Conservation (phyloP, 2,329 filamentous ascomycete genomes). For the Hypoxylon sp. region DNA sequence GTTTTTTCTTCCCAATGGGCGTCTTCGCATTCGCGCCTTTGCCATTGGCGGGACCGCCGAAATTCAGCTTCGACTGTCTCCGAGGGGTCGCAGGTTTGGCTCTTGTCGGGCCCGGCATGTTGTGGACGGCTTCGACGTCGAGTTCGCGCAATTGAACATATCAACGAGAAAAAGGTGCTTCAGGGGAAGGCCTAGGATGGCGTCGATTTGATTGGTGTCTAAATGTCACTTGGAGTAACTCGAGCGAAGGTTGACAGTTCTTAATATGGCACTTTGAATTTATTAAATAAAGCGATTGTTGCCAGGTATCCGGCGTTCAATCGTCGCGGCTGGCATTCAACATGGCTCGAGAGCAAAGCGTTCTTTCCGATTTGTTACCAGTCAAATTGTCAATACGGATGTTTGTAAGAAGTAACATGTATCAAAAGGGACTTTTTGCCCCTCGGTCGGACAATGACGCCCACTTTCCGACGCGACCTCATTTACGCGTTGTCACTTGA, state of each 20-base stretch:
- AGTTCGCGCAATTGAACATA: constrained; percentile 18
- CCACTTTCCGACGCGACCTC: constrained; percentile 47
- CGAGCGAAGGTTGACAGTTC: not conserved
- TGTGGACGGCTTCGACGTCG: not conserved
- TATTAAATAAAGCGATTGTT: not conserved
- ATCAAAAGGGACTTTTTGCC: constrained; percentile 43
- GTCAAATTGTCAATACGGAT: constrained; percentile 9
- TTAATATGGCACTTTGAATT: not conserved
- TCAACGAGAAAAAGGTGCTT: not conserved
- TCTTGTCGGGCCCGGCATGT: constrained; percentile 42
- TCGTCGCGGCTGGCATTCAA: constrained; percentile 1
- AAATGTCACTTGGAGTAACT: not conserved
- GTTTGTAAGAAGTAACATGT: constrained; percentile 9
- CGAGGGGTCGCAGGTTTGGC: constrained; percentile 47
- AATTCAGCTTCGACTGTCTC: constrained; percentile 53
- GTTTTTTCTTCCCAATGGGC: constrained; percentile 53
- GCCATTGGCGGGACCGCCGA: constrained; percentile 41
- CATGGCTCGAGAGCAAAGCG: constrained; percentile 5
- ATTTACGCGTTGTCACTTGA: constrained; percentile 51
- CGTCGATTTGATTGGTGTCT: not conserved
- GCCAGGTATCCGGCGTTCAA: not conserved
- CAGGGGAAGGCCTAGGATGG: not conserved
- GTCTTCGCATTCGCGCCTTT: constrained; percentile 46
- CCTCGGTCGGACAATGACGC: constrained; percentile 48
- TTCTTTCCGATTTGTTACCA: constrained; percentile 8